Percentiles rank a stretch among this genome's conserved stretches.
phyloP scores from a whole-genome alignment of 2,329 filamentous ascomycete genomes.

The Cercospora nicotianae region DNA sequence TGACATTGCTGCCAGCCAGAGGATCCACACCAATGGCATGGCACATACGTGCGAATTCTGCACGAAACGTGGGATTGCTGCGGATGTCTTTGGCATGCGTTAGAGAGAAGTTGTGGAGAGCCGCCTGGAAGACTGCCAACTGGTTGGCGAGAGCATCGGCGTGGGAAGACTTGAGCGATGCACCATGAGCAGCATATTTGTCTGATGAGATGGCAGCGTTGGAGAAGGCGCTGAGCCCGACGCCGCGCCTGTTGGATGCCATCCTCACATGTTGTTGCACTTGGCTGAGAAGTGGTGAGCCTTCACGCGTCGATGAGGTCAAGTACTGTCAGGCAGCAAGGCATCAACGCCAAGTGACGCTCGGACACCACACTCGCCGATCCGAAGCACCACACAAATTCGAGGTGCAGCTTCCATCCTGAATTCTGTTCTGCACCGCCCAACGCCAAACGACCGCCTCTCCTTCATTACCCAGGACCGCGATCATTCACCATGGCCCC shows the following conservation, averaged over 20 bases:
- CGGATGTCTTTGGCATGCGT: constrained; percentile 96
- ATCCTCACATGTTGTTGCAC: constrained; percentile 34
- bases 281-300: not conserved
- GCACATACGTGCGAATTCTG: constrained; percentile 98
- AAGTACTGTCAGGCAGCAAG: constrained; percentile 2
- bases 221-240: constrained; percentile 87
- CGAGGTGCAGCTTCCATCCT: constrained; percentile 20
- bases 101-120: constrained; percentile 91
- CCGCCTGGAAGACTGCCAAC: constrained; percentile 90
- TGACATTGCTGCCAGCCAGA: constrained; percentile 58
- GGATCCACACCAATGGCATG: constrained; percentile 95
- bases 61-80: constrained; percentile 89
- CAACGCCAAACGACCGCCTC: constrained; percentile 40
- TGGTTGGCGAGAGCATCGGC: constrained; percentile 86
- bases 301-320: not conserved
- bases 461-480: constrained; percentile 27
- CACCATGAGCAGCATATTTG: constrained; percentile 88
- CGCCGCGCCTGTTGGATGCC: constrained; percentile 66
- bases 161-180: constrained; percentile 79
- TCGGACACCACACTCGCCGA: constrained; percentile 7
- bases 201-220: constrained; percentile 80
- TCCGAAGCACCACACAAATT: constrained; percentile 19
- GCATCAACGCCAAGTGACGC: constrained; percentile 14
- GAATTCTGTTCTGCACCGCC: constrained; percentile 31
- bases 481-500: constrained; percentile 55